Conservation (phyloP, 2,329 filamentous ascomycete genomes). For the Peltaster fructicola region DNA sequence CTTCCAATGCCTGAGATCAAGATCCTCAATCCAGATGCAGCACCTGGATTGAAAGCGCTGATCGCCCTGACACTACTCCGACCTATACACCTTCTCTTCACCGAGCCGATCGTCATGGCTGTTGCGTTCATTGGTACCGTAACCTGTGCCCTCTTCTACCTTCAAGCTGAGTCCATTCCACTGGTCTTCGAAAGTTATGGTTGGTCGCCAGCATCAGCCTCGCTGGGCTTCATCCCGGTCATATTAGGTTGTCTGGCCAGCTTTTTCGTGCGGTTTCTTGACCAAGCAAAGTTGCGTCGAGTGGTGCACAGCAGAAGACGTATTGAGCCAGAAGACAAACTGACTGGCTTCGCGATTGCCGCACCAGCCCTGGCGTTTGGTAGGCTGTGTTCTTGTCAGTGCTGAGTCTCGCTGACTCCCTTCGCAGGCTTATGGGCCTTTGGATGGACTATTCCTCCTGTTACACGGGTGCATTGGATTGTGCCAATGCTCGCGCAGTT, state of each 20-base stretch:
- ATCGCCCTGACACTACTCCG: too few relatives aligned
- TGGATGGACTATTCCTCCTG: constrained; percentile 30
- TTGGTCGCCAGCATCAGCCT: too few relatives aligned
- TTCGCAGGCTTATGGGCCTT: constrained; percentile 32
- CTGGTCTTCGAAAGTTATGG: constrained; percentile 20
- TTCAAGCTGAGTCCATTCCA: constrained; percentile 28
- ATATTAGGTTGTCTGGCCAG: too few relatives aligned
- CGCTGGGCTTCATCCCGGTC: too few relatives aligned
- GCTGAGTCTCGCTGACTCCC: too few relatives aligned
- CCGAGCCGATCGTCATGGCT: constrained; percentile 30
- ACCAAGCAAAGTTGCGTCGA: too few relatives aligned
- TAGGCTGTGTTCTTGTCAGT: too few relatives aligned
- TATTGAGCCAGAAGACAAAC: constrained; percentile 31
- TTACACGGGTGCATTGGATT: constrained; percentile 20
- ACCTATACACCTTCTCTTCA: constrained; percentile 27
- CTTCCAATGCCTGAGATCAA: constrained; percentile 11
- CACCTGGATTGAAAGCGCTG: too few relatives aligned
- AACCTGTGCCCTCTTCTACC: constrained; percentile 30
- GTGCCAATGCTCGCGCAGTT: constrained; percentile 16
- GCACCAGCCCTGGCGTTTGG: constrained; percentile 26
- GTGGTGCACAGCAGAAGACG: too few relatives aligned
- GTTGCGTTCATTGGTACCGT: constrained; percentile 26
- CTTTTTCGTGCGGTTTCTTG: too few relatives aligned
- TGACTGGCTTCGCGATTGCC: constrained; percentile 29
- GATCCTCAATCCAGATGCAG: too few relatives aligned